A percentile compares a stretch with the other conserved stretches of the same genome.
phyloP scores from a whole-genome alignment of 2,329 filamentous ascomycete species.

The Chaetomium olivaceum region DNA sequence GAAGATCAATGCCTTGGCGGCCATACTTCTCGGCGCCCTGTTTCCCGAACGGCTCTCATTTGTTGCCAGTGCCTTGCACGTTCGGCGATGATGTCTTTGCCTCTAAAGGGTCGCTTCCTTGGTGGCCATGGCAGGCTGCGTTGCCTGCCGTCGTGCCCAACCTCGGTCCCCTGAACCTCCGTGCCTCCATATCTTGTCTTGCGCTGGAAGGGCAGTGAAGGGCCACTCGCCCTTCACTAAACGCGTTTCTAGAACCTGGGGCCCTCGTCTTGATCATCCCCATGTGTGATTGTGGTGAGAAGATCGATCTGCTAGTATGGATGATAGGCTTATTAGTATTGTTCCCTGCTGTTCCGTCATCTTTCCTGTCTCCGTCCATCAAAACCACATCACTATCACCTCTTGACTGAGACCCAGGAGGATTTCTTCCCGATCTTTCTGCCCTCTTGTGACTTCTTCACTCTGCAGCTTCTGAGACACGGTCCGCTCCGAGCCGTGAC shows the following conservation, averaged over 20 bases:
- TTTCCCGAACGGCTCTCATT: background rate
- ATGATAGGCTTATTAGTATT: background rate
- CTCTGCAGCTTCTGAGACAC: background rate
- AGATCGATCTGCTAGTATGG: background rate
- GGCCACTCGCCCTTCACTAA: background rate
- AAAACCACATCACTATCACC: background rate
- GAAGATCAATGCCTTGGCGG: background rate
- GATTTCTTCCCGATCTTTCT: background rate
- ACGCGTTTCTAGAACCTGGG: background rate
- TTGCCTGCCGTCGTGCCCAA: background rate
- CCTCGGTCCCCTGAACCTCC: background rate
- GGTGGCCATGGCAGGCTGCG: background rate
- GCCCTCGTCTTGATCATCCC: background rate
- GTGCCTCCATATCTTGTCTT: background rate
- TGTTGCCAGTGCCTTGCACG: background rate
- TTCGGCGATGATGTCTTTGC: conserved; percentile 8
- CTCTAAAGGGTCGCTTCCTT: background rate
- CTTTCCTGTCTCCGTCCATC: background rate
- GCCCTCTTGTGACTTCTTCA: too few species aligned
- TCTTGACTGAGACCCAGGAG: background rate
- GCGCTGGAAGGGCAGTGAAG: background rate
- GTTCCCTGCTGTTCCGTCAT: background rate
- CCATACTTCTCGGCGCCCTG: background rate
- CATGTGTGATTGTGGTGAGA: background rate
- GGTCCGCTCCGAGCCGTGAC: conserved; percentile 20